Conservation (phyloP, 179 eudicot species). For the Patellifolia procumbens region DNA sequence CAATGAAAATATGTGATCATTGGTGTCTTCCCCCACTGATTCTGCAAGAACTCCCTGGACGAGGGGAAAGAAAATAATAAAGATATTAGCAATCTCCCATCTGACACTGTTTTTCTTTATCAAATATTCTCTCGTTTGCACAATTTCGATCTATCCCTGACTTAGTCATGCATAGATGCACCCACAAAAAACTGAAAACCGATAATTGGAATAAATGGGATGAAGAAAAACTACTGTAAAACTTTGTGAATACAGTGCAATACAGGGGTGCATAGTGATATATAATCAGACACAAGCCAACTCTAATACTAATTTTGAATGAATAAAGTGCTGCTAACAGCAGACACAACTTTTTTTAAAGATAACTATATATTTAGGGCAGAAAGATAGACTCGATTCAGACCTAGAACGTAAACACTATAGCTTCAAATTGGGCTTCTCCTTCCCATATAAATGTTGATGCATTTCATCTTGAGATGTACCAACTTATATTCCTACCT, state of each 20-base stretch:
- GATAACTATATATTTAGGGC: not conserved
- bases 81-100: not conserved
- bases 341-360: not conserved
- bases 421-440: not conserved
- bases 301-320: too few relatives aligned
- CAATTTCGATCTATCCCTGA: not conserved
- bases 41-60: conserved; percentile 79
- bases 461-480: not conserved
- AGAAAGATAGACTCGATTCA: not conserved
- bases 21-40: conserved; percentile 50
- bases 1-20: conserved; percentile 61
- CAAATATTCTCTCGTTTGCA: not conserved
- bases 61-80: conserved; percentile 13
- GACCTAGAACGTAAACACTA: not conserved
- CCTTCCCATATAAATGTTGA: not conserved
- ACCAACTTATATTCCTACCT: too few relatives aligned
- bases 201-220: not conserved
- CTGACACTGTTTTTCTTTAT: not conserved
- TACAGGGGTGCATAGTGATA: not conserved
- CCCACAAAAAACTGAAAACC: not conserved
- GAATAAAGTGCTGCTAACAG: not conserved
- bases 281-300: not conserved
- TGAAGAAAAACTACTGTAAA: not conserved
- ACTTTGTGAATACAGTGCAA: not conserved
- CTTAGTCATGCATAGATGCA: not conserved